Evolutionary conservation across 1,284 basidiomycete genomes (phyloP).

Genomic region (Ganoderma leucocontextum): DNA sequence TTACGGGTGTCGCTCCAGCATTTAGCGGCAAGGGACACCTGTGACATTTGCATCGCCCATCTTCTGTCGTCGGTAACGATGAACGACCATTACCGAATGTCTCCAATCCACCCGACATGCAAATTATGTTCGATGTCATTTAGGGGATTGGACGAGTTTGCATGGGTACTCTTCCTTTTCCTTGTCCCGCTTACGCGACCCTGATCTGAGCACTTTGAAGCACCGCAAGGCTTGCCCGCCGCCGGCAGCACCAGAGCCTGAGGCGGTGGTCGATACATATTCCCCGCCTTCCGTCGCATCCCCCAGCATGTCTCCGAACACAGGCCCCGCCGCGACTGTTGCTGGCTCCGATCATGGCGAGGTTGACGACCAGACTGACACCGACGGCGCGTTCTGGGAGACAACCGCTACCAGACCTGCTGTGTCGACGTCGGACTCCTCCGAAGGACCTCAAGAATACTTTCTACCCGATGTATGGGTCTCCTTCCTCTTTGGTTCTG

Average conservation of each 20-base stretch:
- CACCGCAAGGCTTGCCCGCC: not conserved
- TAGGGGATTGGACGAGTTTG: not conserved
- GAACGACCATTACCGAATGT: not conserved
- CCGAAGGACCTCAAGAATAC: not conserved
- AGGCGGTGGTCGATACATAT: not conserved
- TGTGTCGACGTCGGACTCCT: not conserved
- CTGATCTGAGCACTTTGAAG: not conserved
- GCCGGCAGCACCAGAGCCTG: not conserved
- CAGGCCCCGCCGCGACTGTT: not conserved
- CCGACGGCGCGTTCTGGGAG: not conserved
- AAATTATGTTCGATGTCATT: not conserved
- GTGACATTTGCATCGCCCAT: slow-evolving; percentile 1
- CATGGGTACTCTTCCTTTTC: not conserved
- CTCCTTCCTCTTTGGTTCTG: not conserved
- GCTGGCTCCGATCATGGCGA: not conserved
- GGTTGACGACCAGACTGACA: not conserved
- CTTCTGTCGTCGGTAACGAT: not conserved
- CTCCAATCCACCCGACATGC: not conserved
- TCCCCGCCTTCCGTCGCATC: not conserved
- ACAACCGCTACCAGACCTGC: not conserved
- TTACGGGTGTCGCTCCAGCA: not conserved
- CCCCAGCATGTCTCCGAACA: not conserved
- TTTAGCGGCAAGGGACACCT: not conserved
- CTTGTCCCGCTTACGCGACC: not conserved
- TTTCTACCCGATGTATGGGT: not conserved